Base-by-base conservation (phyloP, 192 early-diverging fungal species). In the Linnemannia schmuckeri region DNA sequence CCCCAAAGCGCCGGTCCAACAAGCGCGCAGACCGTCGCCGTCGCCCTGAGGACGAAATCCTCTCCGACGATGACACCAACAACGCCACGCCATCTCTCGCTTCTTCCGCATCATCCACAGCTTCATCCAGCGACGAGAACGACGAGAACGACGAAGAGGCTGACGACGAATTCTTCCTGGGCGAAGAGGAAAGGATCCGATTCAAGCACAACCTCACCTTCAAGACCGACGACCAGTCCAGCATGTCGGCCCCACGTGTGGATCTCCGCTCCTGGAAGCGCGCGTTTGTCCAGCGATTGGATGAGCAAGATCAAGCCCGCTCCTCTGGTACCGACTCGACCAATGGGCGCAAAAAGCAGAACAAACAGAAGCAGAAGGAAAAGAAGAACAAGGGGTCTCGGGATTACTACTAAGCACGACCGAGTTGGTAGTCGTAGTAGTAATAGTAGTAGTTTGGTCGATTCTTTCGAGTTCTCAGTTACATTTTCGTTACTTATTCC, bases 121-220 rank as follows among this genome's bases (percentile, higher is more conserved):
- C 70, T 30, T 71, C 70, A 5, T 42, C 41, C 46, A 17, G 44
- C 15, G 24, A 46, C 46, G 72, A 73, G 35, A 47, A 52, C 27
- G 30, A 74, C 7, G 5, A 74, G 3, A 54, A 57, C 74, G 20
- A 54, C 1, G 74, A 38, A n/a, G 74, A 75, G 24, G 27, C 20
- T 24, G 49, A 75, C n/a, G 40, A 68, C 30, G 74, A 44, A 33
- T 20, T 24, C 13, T 15, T 37, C 30, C 27, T 66, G 10, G 61
- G 61, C n/a, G 72, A 73, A 15, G 79, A 77, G 17, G 85, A 87
- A 13, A 71, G n/a, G 2, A 33, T 87, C 54, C 79, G 76, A 40
- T 87, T 87, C 85, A 87, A 81, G 41, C 79, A 61, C 52, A 87
- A 87, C 42, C 85, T 87, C 79, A 74, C 57, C 27, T 87, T 87